Conservation (phyloP, 2,329 filamentous ascomycete species). For the Bipolaris gigantea region DNA sequence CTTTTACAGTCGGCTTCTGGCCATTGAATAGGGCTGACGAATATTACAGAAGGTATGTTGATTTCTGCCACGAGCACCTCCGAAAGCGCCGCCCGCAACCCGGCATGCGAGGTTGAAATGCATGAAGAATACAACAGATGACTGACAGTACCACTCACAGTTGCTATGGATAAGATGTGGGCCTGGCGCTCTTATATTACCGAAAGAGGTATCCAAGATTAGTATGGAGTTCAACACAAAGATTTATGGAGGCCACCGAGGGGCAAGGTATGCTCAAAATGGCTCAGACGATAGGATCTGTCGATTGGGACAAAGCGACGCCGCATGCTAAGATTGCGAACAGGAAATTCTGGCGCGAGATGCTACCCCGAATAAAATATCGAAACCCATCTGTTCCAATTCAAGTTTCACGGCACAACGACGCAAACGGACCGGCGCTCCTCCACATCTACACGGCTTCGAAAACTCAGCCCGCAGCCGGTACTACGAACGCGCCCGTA, state of each 20-base stretch:
- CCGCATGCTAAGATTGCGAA: background rate
- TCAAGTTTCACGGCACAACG: conserved; percentile 69
- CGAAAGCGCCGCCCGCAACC: conserved; percentile 12
- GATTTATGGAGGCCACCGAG: conserved; percentile 68
- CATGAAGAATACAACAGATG: background rate
- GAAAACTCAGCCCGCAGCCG: conserved; percentile 17
- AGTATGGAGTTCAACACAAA: conserved; percentile 70
- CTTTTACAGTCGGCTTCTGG: background rate
- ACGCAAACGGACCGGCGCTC: conserved; percentile 44
- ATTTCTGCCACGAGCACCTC: conserved; percentile 18
- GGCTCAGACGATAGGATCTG: background rate
- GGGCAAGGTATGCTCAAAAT: conserved; percentile 61
- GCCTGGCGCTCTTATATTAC: conserved; percentile 79
- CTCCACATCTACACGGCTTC: conserved; percentile 40
- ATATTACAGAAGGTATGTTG: conserved; percentile 37
- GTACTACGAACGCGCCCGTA: conserved; percentile 16
- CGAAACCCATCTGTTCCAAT: conserved; percentile 87
- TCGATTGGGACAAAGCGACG: background rate
- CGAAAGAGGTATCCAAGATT: conserved; percentile 73
- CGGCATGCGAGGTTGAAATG: background rate
- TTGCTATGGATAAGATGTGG: conserved; percentile 76
- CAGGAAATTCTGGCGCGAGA: conserved; percentile 86
- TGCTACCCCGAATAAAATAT: conserved; percentile 86
- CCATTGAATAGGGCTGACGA: conserved; percentile 25
- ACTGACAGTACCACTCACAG: conserved; percentile 48